These are phyloP conservation scores for Exophiala bonariae DNA, from an alignment of 2,329 filamentous ascomycete species.

Conservation along the genomic window DNA sequence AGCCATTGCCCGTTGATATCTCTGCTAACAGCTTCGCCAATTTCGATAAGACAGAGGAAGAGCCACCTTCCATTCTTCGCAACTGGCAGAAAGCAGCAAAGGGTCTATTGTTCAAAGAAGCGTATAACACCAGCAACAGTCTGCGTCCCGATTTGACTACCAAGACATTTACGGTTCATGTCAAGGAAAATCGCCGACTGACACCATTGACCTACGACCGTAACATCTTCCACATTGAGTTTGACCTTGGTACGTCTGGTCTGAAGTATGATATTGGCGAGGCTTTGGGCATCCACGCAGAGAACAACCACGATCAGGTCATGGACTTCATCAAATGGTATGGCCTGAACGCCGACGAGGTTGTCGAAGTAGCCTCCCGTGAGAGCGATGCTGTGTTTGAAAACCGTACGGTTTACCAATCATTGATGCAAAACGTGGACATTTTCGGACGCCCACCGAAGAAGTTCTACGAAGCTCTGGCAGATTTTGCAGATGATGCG, in stretches of 20 bases:
- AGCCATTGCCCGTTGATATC: slow-evolving; percentile 62
- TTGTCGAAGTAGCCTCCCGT: slow-evolving; percentile 88
- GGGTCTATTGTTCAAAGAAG: slow-evolving; percentile 90
- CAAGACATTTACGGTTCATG: slow-evolving; percentile 82
- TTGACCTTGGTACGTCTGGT: slow-evolving; percentile 87
- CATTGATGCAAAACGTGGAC: slow-evolving; percentile 87
- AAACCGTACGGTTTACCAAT: slow-evolving; percentile 89
- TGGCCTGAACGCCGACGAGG: slow-evolving; percentile 74
- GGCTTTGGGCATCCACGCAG: slow-evolving; percentile 91
- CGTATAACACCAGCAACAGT: slow-evolving; percentile 70
- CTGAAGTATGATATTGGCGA: slow-evolving; percentile 97
- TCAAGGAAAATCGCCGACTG: slow-evolving; percentile 93
- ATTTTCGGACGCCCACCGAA: slow-evolving; percentile 97
- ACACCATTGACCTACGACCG: slow-evolving; percentile 88
- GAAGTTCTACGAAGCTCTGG: slow-evolving; percentile 92
- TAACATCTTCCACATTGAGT: slow-evolving; percentile 99
- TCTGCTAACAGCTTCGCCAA: slow-evolving; percentile 78
- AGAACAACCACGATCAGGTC: slow-evolving; percentile 81
- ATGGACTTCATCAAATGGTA: slow-evolving; percentile 87
- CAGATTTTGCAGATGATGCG: slow-evolving; percentile 81
- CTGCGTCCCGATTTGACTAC: slow-evolving; percentile 84
- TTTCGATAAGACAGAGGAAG: slow-evolving; percentile 74
- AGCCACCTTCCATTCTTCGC: slow-evolving; percentile 65
- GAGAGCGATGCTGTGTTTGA: slow-evolving; percentile 74
- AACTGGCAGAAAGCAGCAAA: slow-evolving; percentile 85